Conservation (phyloP, 805 yeast genomes). For the Pichia thaimueangensis region DNA sequence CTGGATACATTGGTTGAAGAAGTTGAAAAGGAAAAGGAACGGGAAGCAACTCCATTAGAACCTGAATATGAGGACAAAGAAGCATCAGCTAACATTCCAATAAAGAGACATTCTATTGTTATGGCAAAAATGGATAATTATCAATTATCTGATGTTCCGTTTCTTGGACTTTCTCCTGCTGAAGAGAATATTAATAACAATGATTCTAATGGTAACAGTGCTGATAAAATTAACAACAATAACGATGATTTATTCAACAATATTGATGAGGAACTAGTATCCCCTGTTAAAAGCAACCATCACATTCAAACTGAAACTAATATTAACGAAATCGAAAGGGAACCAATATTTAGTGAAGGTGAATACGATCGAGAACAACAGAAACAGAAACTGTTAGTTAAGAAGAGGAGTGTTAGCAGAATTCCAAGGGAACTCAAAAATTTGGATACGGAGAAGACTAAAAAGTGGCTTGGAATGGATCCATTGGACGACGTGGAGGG, state of each 20-base stretch:
- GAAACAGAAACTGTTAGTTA: too few species aligned
- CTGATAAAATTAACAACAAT: not conserved
- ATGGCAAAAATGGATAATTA: slow-evolving; percentile 13
- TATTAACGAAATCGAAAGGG: too few species aligned
- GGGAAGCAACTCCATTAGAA: slow-evolving; percentile 9
- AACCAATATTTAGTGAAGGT: too few species aligned
- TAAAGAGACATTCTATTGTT: slow-evolving; percentile 4
- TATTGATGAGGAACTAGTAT: not conserved
- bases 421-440: slow-evolving; percentile 33
- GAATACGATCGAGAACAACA: not conserved
- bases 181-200: not conserved
- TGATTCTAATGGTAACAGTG: not conserved
- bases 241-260: slow-evolving; percentile 2
- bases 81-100: slow-evolving; percentile 9
- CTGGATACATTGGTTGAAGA: slow-evolving; percentile 11
- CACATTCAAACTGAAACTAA: slow-evolving; percentile 7
- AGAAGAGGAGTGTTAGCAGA: slow-evolving; percentile 13
- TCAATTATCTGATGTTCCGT: slow-evolving; percentile 3
- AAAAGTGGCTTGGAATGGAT: slow-evolving; percentile 15
- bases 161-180: not conserved
- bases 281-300: not conserved
- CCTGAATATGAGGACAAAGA: slow-evolving; percentile 24
- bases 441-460: slow-evolving; percentile 27
- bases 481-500: slow-evolving; percentile 24
- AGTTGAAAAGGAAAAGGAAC: not conserved